Evolutionary conservation across 768 basidiomycete species (phyloP).

Genomic region (Lentinula guzmanii): DNA sequence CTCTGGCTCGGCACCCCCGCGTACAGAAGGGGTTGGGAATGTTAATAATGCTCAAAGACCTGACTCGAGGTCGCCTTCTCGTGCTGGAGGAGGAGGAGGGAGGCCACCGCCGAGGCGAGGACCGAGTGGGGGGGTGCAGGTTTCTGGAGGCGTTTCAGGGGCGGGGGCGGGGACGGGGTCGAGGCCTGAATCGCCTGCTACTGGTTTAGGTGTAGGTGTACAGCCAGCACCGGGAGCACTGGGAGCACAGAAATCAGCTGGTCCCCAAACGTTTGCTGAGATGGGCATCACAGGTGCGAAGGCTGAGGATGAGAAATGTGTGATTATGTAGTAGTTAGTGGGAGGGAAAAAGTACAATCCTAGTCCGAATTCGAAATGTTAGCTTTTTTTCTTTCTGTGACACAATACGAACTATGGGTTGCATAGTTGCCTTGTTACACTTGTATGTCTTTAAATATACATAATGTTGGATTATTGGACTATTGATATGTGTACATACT

Average conservation of each 20-base stretch:
- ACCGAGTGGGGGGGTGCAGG: not conserved
- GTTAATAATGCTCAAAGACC: not conserved
- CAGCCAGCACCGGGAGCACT: conserved; percentile 6
- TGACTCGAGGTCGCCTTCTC: not conserved
- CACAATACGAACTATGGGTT: too few species aligned
- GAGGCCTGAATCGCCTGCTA: not conserved
- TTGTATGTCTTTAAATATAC: too few species aligned
- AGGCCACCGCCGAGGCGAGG: not conserved
- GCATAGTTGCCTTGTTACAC: too few species aligned
- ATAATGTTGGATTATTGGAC: too few species aligned
- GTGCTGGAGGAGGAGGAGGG: not conserved
- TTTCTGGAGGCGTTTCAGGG: not conserved
- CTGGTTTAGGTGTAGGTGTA: not conserved
- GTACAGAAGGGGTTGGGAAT: too few species aligned
- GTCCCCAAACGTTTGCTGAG: conserved; percentile 83
- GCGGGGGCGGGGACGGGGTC: not conserved
- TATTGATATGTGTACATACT: too few species aligned
- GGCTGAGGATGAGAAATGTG: conserved; percentile 76
- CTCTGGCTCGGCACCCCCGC: not conserved
- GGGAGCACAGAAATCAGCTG: conserved; percentile 15
- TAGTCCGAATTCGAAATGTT: too few species aligned
- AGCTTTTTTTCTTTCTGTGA: too few species aligned
- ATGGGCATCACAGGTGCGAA: conserved; percentile 86
- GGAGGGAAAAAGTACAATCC: too few species aligned
- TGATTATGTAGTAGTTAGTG: conserved; percentile 59